phyloP scores from a whole-genome alignment of 441 rosid genomes.

The Gossypium schwendimanii region DNA sequence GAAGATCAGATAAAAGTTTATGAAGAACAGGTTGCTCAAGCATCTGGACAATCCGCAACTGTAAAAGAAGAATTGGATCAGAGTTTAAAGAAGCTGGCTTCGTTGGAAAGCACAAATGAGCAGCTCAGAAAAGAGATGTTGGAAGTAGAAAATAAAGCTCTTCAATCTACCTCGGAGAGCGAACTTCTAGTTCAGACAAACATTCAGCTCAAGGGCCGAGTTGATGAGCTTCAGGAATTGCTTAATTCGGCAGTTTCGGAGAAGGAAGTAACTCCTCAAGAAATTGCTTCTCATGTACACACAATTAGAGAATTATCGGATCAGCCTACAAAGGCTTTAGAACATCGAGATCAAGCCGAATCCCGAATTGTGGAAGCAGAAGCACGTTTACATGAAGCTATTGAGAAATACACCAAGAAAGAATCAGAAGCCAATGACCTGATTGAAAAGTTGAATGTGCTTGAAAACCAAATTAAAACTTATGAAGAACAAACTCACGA shows the following conservation, averaged over 20 bases:
- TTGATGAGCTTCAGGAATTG: constrained; percentile 67
- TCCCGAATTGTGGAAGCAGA: constrained; percentile 33
- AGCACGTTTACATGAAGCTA: constrained; percentile 46
- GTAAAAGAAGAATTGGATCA: constrained; percentile 65
- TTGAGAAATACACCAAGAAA: constrained; percentile 37
- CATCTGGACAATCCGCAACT: constrained; percentile 39
- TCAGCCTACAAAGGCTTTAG: constrained; percentile 47
- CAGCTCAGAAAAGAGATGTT: constrained; percentile 48
- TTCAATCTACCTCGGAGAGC: constrained; percentile 53
- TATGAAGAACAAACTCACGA: constrained; percentile 47
- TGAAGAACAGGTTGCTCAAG: constrained; percentile 44
- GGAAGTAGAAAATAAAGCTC: constrained; percentile 54
- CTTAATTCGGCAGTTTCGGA: constrained; percentile 48
- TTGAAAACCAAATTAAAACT: constrained; percentile 47
- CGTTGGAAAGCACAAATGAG: constrained; percentile 52
- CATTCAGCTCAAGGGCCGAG: constrained; percentile 60
- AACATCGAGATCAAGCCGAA: constrained; percentile 48
- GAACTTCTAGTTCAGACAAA: constrained; percentile 68
- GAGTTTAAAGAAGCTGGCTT: constrained; percentile 39
- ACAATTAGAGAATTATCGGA: constrained; percentile 44
- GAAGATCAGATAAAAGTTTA: constrained; percentile 41
- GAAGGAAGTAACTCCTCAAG: constrained; percentile 54
- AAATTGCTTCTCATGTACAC: constrained; percentile 41
- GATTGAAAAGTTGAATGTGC: constrained; percentile 49
- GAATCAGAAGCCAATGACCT: constrained; percentile 49